These are phyloP conservation scores for Mucor circinelloides DNA, from an alignment of 371 early-diverging fungal species.

Conservation along the genomic window DNA sequence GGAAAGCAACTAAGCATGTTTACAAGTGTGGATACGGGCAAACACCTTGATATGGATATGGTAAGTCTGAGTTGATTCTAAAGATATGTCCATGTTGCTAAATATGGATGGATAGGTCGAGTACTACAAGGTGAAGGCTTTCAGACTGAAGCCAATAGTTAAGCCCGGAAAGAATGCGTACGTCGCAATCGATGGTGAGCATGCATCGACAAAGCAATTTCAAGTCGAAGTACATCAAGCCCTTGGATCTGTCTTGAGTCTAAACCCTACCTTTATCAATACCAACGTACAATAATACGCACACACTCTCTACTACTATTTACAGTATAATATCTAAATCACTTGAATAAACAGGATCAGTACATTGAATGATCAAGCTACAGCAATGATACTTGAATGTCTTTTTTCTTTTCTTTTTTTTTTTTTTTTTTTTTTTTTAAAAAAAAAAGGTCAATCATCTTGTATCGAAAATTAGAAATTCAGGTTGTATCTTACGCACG, in stretches of 20 bases:
- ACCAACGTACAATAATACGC: conserved; percentile 10
- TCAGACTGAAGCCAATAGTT: conserved; percentile 53
- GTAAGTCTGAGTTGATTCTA: conserved; percentile 32
- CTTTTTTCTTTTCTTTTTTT: too few relatives aligned
- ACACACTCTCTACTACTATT: neutral
- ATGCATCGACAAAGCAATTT: conserved; percentile 57
- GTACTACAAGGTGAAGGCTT: conserved; percentile 65
- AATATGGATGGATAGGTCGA: conserved; percentile 43
- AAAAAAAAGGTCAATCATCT: too few relatives aligned
- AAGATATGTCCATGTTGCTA: too few relatives aligned
- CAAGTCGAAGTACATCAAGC: conserved; percentile 65
- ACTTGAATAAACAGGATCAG: too few relatives aligned
- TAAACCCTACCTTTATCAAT: conserved; percentile 36
- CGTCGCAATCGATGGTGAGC: conserved; percentile 68
- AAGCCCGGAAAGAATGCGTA: conserved; percentile 43
- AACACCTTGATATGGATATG: conserved; percentile 51
- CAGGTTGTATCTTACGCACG: too few relatives aligned
- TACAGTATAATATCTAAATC: neutral
- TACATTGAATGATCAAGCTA: too few relatives aligned
- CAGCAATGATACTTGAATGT: too few relatives aligned
- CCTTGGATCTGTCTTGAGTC: conserved; percentile 50
- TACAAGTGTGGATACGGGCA: conserved; percentile 54
- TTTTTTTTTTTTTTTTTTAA: too few relatives aligned
- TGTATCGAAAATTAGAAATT: too few relatives aligned
- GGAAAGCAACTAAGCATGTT: conserved; percentile 42